A percentile compares a stretch with the other conserved stretches of the same genome.
phyloP scores from a whole-genome alignment of 164 flowering plant genomes.

The Platanus orientalis region DNA sequence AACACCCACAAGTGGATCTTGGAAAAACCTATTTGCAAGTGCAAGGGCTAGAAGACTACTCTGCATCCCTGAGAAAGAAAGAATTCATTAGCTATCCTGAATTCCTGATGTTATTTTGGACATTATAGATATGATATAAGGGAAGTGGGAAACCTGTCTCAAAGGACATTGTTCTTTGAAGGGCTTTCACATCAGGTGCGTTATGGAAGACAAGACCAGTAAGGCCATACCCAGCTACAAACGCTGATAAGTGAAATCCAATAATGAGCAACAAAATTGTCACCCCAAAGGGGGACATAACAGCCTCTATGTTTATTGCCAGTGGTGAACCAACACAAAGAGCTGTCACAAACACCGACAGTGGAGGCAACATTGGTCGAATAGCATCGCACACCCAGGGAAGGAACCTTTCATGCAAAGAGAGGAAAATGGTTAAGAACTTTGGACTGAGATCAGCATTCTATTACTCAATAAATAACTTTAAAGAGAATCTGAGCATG shows the following conservation, averaged over 20 bases:
- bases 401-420: conserved; percentile 47
- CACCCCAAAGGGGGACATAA: conserved; percentile 80
- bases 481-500: not conserved
- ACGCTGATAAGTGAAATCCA: conserved; percentile 75
- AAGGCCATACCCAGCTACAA: conserved; percentile 62
- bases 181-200: conserved; percentile 62
- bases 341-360: conserved; percentile 89
- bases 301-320: conserved; percentile 68
- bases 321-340: conserved; percentile 95
- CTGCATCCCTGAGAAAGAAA: conserved; percentile 69
- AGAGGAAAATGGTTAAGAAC: not conserved
- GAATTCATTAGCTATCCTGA: not conserved
- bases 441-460: not conserved
- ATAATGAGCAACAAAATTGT: conserved; percentile 54
- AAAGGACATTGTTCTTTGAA: conserved; percentile 84
- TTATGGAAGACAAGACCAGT: conserved; percentile 56
- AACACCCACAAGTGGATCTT: conserved; percentile 88
- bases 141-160: conserved; percentile 66
- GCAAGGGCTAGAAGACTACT: conserved; percentile 97
- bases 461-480: not conserved
- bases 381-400: conserved; percentile 64
- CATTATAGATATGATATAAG: not conserved
- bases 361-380: conserved; percentile 78
- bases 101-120: not conserved
- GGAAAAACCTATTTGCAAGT: conserved; percentile 85